Base-by-base conservation (phyloP, 2,329 filamentous ascomycete genomes). In the Aureobasidium sp. region DNA sequence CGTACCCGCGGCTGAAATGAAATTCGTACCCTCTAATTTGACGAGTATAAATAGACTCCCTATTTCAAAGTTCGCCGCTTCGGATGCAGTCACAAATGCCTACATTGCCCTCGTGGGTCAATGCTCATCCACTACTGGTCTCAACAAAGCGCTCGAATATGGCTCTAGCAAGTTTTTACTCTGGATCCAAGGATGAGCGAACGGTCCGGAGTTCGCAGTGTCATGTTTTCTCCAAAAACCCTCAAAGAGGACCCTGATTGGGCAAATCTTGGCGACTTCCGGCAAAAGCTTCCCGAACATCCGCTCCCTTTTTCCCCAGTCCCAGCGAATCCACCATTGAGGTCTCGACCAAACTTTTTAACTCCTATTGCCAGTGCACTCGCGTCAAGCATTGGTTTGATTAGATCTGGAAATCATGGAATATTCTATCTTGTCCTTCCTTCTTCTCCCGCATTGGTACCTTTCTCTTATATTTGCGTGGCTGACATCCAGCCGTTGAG, bases 291-390 rank as follows among this genome's bases (percentile, higher is more conserved):
- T 58, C 54, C 53, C 39, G 39, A 30, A 27, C 30, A 47, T 47
- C 41, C 54, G 42, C 54, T 58, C 54, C 54, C 54, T 47, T 45
- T 58, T n/a, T 21, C 54, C 30, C 52, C 52, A 54, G 29, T 6
- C 27, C 25, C 34, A 53, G 7, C 29, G n/a, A 30, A 44, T 55
- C 39, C 52, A 55, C 52, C 10, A 42, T n/a, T 37, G 16, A 37
- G 54, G 54, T 29, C 54, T 45, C 29, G 54, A 58, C 41, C 54
- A 29, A 36, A 15, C 21, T 36, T 7, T 47, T 58, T 21, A 37
- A 25, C 30, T 25, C 42, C 54, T 58, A 47, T 58, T 47, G 29
- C 30, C 54, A 58, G 54, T 45, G 54, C 54, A 55, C 42, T 34
- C 10, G 11, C 27, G 41, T 47, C 41, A 36, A 34, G 27, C 41